phyloP scores from a whole-genome alignment of 805 yeast species.

The Ogataea nitratoaversa region DNA sequence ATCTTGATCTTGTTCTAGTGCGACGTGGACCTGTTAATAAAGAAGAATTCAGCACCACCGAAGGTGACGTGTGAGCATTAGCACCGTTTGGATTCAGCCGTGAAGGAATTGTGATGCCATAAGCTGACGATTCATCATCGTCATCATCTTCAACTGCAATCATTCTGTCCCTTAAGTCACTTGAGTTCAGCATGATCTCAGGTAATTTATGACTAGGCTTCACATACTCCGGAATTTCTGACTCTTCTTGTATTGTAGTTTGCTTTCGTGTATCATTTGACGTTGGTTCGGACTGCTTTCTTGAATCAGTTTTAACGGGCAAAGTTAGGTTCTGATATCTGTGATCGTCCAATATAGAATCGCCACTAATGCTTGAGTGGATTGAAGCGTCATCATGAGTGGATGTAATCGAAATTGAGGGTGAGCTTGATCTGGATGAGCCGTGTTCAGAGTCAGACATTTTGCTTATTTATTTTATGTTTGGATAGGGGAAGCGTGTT shows the following conservation, averaged over 20 bases:
- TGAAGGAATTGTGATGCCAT: slow-evolving; percentile 22
- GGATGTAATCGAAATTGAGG: slow-evolving; percentile 26
- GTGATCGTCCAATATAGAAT: slow-evolving; percentile 33
- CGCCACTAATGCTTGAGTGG: slow-evolving; percentile 34
- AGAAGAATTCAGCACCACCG: background rate
- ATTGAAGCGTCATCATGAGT: slow-evolving; percentile 29
- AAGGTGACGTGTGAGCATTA: background rate
- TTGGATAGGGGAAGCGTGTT: background rate
- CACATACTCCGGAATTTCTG: background rate
- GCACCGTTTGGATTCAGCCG: slow-evolving; percentile 6
- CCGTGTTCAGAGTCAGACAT: slow-evolving; percentile 22
- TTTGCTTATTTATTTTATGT: slow-evolving; percentile 3
- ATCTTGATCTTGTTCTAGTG: slow-evolving; percentile 30
- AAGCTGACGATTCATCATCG: slow-evolving; percentile 24
- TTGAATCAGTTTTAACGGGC: slow-evolving; percentile 30
- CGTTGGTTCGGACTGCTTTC: slow-evolving; percentile 4
- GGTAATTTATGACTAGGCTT: slow-evolving; percentile 14
- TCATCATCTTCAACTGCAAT: slow-evolving; percentile 28
- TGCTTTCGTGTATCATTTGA: background rate
- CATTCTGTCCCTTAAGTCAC: slow-evolving; percentile 28
- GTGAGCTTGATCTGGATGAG: slow-evolving; percentile 23
- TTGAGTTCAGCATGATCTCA: slow-evolving; percentile 22
- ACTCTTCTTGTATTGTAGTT: slow-evolving; percentile 11
- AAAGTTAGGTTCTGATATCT: slow-evolving; percentile 31
- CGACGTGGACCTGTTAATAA: slow-evolving; percentile 8